These are phyloP conservation scores for Pneumocystis sp. DNA, from an alignment of 1,139 yeast species.

Conservation along the genomic window DNA sequence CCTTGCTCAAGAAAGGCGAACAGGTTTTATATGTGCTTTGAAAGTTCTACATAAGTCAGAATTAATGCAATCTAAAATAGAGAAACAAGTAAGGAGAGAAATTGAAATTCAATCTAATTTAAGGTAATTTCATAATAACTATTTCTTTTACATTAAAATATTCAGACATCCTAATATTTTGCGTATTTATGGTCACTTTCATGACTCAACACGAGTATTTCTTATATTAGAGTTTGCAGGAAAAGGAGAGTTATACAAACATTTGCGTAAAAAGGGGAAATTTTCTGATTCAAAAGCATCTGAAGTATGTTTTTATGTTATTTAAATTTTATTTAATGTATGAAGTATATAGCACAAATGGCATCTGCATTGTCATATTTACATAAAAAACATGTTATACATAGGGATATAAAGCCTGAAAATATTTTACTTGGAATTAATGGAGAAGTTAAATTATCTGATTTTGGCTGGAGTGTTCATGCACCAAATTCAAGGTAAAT, in stretches of 20 bases:
- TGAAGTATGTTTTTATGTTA: constrained; percentile 21
- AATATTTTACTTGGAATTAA: constrained; percentile 63
- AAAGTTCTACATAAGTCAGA: constrained; percentile 82
- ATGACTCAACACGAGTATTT: constrained; percentile 66
- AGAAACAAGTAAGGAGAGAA: constrained; percentile 76
- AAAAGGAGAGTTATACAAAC: constrained; percentile 73
- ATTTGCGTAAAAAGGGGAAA: constrained; percentile 45
- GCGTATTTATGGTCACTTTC: constrained; percentile 72
- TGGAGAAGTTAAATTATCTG: constrained; percentile 66
- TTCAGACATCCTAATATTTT: constrained; percentile 56
- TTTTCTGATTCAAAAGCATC: constrained; percentile 64
- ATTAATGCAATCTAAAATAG: constrained; percentile 59
- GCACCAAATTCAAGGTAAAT: constrained; percentile 30
- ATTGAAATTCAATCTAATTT: constrained; percentile 76
- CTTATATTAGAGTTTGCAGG: constrained; percentile 72
- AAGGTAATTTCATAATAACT: constrained; percentile 13
- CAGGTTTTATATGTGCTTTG: constrained; percentile 75
- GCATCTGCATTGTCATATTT: constrained; percentile 63
- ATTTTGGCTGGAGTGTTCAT: constrained; percentile 92
- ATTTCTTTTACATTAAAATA: constrained; percentile 1
- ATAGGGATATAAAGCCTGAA: constrained; percentile 87
- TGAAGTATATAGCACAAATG: constrained; percentile 57
- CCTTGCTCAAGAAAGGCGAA: constrained; percentile 60
- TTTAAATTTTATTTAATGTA: background rate
- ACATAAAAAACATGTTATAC: constrained; percentile 67